Base-by-base conservation (phyloP, 192 early-diverging fungal species). In the Backusella psychrophila region DNA sequence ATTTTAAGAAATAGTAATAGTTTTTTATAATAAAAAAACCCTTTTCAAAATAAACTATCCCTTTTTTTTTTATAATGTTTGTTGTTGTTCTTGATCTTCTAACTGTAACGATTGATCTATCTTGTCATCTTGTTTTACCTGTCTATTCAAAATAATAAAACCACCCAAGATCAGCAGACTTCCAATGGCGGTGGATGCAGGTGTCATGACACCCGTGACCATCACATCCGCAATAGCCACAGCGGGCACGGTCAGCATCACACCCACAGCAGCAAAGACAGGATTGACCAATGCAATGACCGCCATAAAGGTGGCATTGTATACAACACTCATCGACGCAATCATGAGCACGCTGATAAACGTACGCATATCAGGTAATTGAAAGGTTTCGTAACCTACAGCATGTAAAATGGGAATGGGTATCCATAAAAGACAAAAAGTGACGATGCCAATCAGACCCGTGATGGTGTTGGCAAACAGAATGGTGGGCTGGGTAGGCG, bases 261-360 rank as follows among this genome's bases (percentile, higher is more conserved):
- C 86, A 29, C 93, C 94, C 26, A 94, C 85, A 63, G 93, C 86
- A 0, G 93, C 94, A 88, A 94, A 93, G 33, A 89, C 83, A 4
- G 89, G 89, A 23, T 75, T 91, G 5, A 90, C 91, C 63, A 94
- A 80, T 1, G 91, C 88, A 69, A 96, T 91, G 21, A 92, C 87
- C 31, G 91, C 88, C 91, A 96, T 91, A 75, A 92, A 92, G 34
- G 89, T 87, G 7, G 85, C 92, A 76, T 96, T 94, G 85, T 91
- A 96, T 17, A 89, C 79, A 23, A 96, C 83, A 34, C 93, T 94
- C 52, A 91, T 85, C 23, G 89, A 71, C 9, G 91, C 91, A 77
- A 93, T 92, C 73, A 85, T 80, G 7, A 89, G 41, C n/a, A 96
- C 88, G 52, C 82, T 82, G 0, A 78, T 73, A 69, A 90, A 84